Evolutionary conservation across 2,329 filamentous ascomycete genomes (phyloP), one percentile per base, ranked within the genome.

Genomic region (Microascus cirrosus): DNA sequence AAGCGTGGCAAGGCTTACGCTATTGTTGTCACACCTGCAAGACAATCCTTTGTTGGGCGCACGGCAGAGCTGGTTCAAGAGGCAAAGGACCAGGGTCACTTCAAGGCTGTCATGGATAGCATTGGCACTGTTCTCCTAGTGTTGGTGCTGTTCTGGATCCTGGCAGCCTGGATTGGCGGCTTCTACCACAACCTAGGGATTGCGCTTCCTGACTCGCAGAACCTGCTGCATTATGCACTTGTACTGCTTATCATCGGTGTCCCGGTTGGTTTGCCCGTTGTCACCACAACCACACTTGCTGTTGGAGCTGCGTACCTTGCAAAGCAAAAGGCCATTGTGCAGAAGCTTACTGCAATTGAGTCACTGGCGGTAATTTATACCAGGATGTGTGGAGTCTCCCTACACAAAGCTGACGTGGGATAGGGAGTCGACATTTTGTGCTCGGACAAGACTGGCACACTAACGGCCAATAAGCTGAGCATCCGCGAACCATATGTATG

Each of bases 81-180:
- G 63, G 86, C 87, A 63, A 79, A 88, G 74, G 87, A 89, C 71
- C 80, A 84, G 68, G 87, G 86, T 74, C 85, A 89, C 74, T 89
- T 89, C 82, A 89, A 90, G 77, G 86, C 86, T 63, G 87, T 90
- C 77, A 90, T 90, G 87, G 85, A 90, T 81, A 86, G 82, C 68
- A 90, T 90, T 68, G 86, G 86, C 73, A 89, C 85, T 57, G 76
- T 83, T 60, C 78, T 90, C 59, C 78, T 90, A 65, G 85, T 90
- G 65, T 77, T 90, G 61, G 87, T 90, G 74, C 85, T 90, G 73
- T 86, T 87, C 75, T 90, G 81, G 79, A 88, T 90, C 71, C 77
- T 90, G 66, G 75, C 81, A 59, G 79, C 85, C 65, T 90, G 87
- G 87, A 87, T 90, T 64, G 86, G 87, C 72, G 86, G 85, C 70